Evolutionary conservation across 1,284 basidiomycete genomes (phyloP).

Genomic region (Ceratobasidium sp.): DNA sequence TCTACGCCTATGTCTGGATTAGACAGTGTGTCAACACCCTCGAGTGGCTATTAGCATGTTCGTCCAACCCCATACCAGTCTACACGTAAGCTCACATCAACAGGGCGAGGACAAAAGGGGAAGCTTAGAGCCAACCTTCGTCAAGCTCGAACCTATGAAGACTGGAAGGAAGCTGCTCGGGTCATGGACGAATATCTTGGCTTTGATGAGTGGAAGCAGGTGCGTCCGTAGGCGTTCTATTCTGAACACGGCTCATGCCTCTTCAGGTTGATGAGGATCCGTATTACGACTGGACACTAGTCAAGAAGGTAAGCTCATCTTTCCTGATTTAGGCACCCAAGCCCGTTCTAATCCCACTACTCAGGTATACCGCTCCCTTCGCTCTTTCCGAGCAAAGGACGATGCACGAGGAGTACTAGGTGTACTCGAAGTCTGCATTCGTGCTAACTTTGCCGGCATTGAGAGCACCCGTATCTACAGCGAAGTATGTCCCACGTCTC

Average conservation of each 20-base stretch:
- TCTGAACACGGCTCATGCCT: neutral
- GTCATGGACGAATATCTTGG: constrained; percentile 81
- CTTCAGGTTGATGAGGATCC: constrained; percentile 71
- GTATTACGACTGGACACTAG: constrained; percentile 87
- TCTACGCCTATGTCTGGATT: constrained; percentile 81
- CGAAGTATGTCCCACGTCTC: constrained; percentile 59
- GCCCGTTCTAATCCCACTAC: constrained; percentile 1
- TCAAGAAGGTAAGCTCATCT: constrained; percentile 63
- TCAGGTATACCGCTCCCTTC: constrained; percentile 71
- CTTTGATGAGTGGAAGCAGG: constrained; percentile 87
- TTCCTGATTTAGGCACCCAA: neutral
- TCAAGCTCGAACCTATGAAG: constrained; percentile 71
- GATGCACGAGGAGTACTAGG: constrained; percentile 87
- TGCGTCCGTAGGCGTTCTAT: constrained; percentile 43
- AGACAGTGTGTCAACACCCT: constrained; percentile 93
- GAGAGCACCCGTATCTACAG: constrained; percentile 91
- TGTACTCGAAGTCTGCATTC: constrained; percentile 89
- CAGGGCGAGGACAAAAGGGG: constrained; percentile 87
- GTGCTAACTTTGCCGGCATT: constrained; percentile 93
- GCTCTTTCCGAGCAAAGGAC: constrained; percentile 65
- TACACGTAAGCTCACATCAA: constrained; percentile 3
- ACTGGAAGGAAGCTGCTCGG: constrained; percentile 67
- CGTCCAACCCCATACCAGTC: constrained; percentile 45
- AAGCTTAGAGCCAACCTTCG: constrained; percentile 76
- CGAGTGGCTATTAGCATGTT: constrained; percentile 89